A percentile compares a stretch with the other conserved stretches of the same genome.
Conservation (phyloP, 176 grass and related monocot species). For the Cenchrus purpureus region DNA sequence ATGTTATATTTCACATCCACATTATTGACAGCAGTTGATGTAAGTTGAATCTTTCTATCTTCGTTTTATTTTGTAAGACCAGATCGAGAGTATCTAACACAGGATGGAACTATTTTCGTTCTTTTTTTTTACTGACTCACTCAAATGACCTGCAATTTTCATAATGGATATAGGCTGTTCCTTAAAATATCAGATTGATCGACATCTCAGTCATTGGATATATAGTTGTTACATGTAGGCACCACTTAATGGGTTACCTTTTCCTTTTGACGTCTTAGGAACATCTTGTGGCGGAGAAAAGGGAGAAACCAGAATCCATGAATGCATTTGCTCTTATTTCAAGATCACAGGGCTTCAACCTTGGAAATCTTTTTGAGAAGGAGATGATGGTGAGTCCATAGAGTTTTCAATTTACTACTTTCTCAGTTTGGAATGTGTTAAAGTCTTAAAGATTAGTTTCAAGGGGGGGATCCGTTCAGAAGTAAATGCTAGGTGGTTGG, state of each 20-base stretch:
- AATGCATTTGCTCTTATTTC: slow-evolving; percentile 99
- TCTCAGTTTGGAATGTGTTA: background rate
- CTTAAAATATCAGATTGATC: slow-evolving; percentile 4
- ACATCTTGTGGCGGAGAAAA: slow-evolving; percentile 86
- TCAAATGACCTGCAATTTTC: background rate
- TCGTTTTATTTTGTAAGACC: background rate
- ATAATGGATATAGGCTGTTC: background rate
- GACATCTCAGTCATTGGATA: background rate
- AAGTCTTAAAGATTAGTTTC: background rate
- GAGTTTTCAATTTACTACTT: slow-evolving; percentile 4
- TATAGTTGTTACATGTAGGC: background rate
- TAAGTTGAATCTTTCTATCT: background rate
- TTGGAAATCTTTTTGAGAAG: slow-evolving; percentile 98
- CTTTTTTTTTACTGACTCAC: background rate
- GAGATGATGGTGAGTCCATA: slow-evolving; percentile 62
- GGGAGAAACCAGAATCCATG: slow-evolving; percentile 89
- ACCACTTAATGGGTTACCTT: background rate
- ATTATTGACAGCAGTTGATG: background rate
- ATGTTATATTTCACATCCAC: background rate
- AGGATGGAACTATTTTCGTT: background rate
- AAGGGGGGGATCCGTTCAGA: background rate
- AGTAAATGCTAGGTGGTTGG: background rate
- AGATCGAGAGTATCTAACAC: background rate
- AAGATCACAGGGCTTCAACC: slow-evolving; percentile 97
- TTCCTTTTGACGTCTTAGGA: slow-evolving; percentile 53